phyloP scores from a whole-genome alignment of 352 stramenopile species.

The Phytophthora cryptogea region DNA sequence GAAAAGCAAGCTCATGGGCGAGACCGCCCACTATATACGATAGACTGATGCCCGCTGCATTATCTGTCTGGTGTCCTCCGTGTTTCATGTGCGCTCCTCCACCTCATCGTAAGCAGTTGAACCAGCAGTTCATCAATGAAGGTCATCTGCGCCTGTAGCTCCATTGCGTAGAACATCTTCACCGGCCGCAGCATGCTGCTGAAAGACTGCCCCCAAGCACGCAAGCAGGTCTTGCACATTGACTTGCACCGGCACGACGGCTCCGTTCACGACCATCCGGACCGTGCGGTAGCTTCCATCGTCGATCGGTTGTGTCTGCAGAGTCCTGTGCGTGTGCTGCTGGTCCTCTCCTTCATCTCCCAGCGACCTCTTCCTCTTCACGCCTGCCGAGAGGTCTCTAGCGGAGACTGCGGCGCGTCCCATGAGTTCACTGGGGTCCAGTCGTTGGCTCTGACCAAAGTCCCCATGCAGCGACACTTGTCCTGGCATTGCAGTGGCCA shows the following conservation, averaged over 20 bases:
- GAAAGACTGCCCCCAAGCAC: slow-evolving; percentile 35
- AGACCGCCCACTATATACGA: slow-evolving; percentile 42
- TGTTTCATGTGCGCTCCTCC: not conserved
- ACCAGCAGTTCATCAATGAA: slow-evolving; percentile 6
- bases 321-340: slow-evolving; percentile 5
- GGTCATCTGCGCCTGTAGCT: slow-evolving; percentile 1
- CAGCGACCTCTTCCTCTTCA: slow-evolving; percentile 33
- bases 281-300: slow-evolving; percentile 59
- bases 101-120: not conserved
- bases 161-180: slow-evolving; percentile 11
- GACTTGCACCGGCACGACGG: slow-evolving; percentile 68
- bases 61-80: slow-evolving; percentile 7
- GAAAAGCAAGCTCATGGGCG: slow-evolving; percentile 41
- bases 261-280: slow-evolving; percentile 75
- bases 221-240: slow-evolving; percentile 70
- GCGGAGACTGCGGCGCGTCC: not conserved
- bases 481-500: not conserved
- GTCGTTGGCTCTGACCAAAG: slow-evolving; percentile 15
- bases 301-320: slow-evolving; percentile 24
- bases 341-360: slow-evolving; percentile 20
- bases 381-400: not conserved
- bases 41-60: slow-evolving; percentile 41
- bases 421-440: slow-evolving; percentile 14
- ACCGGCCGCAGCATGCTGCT: slow-evolving; percentile 18
- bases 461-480: slow-evolving; percentile 13